phyloP scores from a whole-genome alignment of 1,139 yeast species.

The Geotrichum siamense region DNA sequence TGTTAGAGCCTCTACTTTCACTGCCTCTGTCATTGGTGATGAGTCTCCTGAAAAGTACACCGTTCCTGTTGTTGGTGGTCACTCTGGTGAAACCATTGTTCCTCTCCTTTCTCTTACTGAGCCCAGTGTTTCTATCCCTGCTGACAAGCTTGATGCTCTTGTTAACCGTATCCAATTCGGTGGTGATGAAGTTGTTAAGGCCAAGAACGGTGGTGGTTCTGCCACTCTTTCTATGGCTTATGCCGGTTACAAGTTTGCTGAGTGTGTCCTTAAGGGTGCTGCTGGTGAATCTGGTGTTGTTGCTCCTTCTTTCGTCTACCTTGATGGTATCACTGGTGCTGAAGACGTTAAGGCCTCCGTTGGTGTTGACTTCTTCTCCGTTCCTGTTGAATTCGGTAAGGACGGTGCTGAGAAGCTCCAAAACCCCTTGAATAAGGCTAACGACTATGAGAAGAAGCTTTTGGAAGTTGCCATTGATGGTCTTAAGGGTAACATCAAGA shows the following conservation, averaged over 20 bases:
- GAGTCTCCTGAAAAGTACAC: conserved; percentile 50
- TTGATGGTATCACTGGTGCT: conserved; percentile 38
- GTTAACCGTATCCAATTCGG: conserved; percentile 91
- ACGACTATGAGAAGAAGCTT: conserved; percentile 45
- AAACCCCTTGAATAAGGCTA: conserved; percentile 34
- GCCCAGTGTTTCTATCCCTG: conserved; percentile 43
- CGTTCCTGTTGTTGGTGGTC: conserved; percentile 92
- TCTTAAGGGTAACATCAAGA: conserved; percentile 55
- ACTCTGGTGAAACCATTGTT: conserved; percentile 91
- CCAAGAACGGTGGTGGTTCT: conserved; percentile 91
- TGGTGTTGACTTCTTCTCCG: conserved; percentile 84
- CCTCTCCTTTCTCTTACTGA: conserved; percentile 66
- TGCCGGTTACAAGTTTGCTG: conserved; percentile 38
- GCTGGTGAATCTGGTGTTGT: conserved; percentile 58
- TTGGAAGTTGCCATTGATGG: conserved; percentile 77
- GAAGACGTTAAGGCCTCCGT: conserved; percentile 32
- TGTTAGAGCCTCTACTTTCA: conserved; percentile 81
- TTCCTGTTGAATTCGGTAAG: conserved; percentile 75
- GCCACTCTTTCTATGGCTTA: conserved; percentile 97
- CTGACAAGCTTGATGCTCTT: conserved; percentile 54
- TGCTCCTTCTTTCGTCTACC: conserved; percentile 60
- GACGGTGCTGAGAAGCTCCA: conserved; percentile 70
- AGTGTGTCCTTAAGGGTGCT: conserved; percentile 49
- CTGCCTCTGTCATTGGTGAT: conserved; percentile 46
- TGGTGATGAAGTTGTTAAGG: conserved; percentile 95